Percentiles rank a stretch among this genome's conserved stretches.
phyloP scores from a whole-genome alignment of 345 rosid genomes.

The Kernera saxatilis region DNA sequence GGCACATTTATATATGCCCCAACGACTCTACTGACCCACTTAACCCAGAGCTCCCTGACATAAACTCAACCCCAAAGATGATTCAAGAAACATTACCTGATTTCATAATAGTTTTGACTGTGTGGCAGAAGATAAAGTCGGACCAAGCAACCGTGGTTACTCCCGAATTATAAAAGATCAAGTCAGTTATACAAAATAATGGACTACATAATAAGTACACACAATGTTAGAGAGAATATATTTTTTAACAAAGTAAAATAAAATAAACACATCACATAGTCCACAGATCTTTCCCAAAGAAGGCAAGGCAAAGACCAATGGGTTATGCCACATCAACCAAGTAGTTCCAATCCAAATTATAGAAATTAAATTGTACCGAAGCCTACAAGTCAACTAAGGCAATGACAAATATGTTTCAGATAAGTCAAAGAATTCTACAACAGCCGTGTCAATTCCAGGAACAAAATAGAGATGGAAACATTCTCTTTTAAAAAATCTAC shows the following conservation, averaged over 20 bases:
- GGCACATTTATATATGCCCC: conserved; percentile 25
- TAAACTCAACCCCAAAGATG: conserved; percentile 20
- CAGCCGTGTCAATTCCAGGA: not conserved
- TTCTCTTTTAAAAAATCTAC: not conserved
- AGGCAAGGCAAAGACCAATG: not conserved
- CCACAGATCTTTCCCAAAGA: not conserved
- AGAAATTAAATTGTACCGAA: not conserved
- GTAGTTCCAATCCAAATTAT: too few relatives aligned
- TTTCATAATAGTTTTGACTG: conserved; percentile 16
- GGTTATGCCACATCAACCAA: not conserved
- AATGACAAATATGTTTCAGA: not conserved
- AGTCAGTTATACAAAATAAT: not conserved
- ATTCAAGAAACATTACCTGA: conserved; percentile 27
- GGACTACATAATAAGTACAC: not conserved
- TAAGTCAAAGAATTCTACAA: not conserved
- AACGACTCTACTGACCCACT: conserved; percentile 26
- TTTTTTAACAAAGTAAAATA: not conserved
- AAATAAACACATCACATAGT: not conserved
- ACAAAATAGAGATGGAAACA: not conserved
- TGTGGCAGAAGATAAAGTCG: not conserved
- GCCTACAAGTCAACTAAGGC: not conserved
- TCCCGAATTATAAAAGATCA: not conserved
- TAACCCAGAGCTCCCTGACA: conserved; percentile 22
- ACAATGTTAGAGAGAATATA: not conserved
- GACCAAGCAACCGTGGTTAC: conserved; percentile 2